Percentiles rank a stretch among this genome's conserved stretches.
Evolutionary conservation across 768 basidiomycete genomes (phyloP).

Genomic region (Termitomyces titanicus): DNA sequence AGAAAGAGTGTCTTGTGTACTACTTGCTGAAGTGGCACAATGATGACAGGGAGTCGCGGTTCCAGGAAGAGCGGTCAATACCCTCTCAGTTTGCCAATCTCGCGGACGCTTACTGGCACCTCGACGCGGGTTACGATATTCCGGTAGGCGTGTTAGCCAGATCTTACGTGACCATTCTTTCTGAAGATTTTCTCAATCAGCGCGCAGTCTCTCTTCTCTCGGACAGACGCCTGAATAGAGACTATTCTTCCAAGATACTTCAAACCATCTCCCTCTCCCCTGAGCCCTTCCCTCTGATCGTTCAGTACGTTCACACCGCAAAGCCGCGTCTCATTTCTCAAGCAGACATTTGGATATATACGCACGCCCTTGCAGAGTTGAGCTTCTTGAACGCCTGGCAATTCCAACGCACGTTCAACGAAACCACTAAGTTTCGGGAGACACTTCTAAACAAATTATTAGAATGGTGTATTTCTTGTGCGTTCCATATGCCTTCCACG

Average conservation of each 20-base stretch:
- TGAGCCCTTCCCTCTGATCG: slow-evolving; percentile 52
- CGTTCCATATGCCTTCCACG: slow-evolving; percentile 23
- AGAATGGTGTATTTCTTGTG: slow-evolving; percentile 69
- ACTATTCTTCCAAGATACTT: slow-evolving; percentile 76
- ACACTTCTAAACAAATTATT: slow-evolving; percentile 57
- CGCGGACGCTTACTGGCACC: slow-evolving; percentile 82
- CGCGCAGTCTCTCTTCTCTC: slow-evolving; percentile 69
- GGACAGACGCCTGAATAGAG: slow-evolving; percentile 70
- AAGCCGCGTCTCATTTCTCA: slow-evolving; percentile 70
- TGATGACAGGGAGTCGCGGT: slow-evolving; percentile 52
- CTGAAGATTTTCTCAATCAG: slow-evolving; percentile 30
- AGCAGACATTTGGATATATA: slow-evolving; percentile 67
- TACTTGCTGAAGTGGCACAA: slow-evolving; percentile 78
- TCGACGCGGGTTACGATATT: slow-evolving; percentile 68
- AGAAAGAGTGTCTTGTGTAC: slow-evolving; percentile 79
- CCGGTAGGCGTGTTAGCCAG: slow-evolving; percentile 43
- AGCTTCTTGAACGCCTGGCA: slow-evolving; percentile 73
- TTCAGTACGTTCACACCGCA: slow-evolving; percentile 72
- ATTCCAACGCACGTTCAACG: slow-evolving; percentile 68
- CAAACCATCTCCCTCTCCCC: slow-evolving; percentile 54
- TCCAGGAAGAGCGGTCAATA: slow-evolving; percentile 55
- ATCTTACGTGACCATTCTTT: background rate
- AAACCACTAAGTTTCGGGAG: slow-evolving; percentile 48
- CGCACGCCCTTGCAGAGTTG: slow-evolving; percentile 60
- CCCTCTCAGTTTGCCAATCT: slow-evolving; percentile 73